Evolutionary conservation across 2,329 filamentous ascomycete genomes (phyloP).

Genomic region (Xylaria sp.): DNA sequence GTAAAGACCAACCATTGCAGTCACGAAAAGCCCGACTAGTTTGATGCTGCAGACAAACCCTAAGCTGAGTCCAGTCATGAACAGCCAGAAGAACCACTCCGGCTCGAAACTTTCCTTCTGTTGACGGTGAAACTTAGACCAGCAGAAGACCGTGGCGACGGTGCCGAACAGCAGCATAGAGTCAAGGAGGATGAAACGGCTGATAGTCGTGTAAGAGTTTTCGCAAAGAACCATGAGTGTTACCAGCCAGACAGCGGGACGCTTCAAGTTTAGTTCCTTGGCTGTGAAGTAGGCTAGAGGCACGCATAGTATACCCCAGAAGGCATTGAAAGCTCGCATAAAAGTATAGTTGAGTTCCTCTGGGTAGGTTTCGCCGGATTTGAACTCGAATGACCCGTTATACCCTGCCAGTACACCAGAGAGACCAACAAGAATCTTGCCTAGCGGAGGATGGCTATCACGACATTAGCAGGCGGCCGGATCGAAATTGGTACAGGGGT

Average conservation of each 20-base stretch:
- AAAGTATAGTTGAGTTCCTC: conserved; percentile 95
- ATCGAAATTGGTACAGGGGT: conserved; percentile 23
- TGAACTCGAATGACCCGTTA: conserved; percentile 99
- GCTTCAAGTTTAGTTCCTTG: conserved; percentile 85
- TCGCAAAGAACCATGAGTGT: conserved; percentile 98
- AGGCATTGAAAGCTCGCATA: conserved; percentile 97
- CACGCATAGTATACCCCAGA: conserved; percentile 91
- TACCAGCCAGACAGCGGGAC: conserved; percentile 91
- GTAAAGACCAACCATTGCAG: conserved; percentile 93
- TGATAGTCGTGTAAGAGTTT: conserved; percentile 99
- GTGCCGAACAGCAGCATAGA: conserved; percentile 99
- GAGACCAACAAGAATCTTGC: conserved; percentile 97
- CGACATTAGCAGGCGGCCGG: conserved; percentile 36
- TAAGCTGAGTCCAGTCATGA: conserved; percentile 93
- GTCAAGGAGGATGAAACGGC: conserved; percentile 96
- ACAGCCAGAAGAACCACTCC: conserved; percentile 95
- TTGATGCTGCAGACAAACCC: conserved; percentile 99
- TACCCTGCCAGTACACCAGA: conserved; percentile 97
- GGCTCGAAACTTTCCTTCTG: conserved; percentile 85
- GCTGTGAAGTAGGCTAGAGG: conserved; percentile 96
- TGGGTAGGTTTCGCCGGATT: conserved; percentile 96
- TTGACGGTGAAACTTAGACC: conserved; percentile 93
- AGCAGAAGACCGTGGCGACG: conserved; percentile 96
- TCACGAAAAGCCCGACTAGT: conserved; percentile 96
- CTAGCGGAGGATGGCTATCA: conserved; percentile 78